Conservation (phyloP, 2,329 filamentous ascomycete genomes). For the Fusarium compactum region DNA sequence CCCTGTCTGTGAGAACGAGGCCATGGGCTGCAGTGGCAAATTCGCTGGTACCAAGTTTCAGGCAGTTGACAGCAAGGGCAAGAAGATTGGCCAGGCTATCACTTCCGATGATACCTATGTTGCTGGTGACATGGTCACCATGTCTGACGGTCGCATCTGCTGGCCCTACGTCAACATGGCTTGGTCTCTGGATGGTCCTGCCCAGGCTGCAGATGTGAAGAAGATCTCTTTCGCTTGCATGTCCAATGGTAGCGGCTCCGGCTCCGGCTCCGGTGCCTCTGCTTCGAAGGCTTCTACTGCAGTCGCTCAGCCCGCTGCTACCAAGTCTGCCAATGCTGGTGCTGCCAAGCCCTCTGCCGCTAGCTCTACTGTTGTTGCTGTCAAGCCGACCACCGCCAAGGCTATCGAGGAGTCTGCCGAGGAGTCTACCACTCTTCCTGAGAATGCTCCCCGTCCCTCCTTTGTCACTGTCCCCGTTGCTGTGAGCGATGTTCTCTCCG, state of each 20-base stretch:
- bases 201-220: conserved; percentile 45
- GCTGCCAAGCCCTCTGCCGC: conserved; percentile 19
- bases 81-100: conserved; percentile 63
- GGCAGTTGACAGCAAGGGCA: conserved; percentile 63
- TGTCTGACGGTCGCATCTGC: conserved; percentile 69
- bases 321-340: conserved; percentile 16
- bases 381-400: neutral
- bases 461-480: conserved; percentile 25
- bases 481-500: conserved; percentile 32
- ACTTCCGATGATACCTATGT: conserved; percentile 67
- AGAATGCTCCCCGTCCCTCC: conserved; percentile 38
- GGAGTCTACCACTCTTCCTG: conserved; percentile 14
- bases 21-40: conserved; percentile 70
- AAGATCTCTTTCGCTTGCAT: conserved; percentile 68
- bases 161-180: conserved; percentile 71
- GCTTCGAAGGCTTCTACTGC: conserved; percentile 17
- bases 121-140: conserved; percentile 72
- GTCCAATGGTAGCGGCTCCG: conserved; percentile 31
- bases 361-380: conserved; percentile 17
- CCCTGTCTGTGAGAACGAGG: conserved; percentile 66
- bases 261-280: neutral
- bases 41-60: conserved; percentile 72
- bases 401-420: neutral
- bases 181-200: conserved; percentile 55
- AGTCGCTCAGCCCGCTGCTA: conserved; percentile 16